phyloP scores from a whole-genome alignment of 164 flowering plant species.

The Aristolochia fimbriata region DNA sequence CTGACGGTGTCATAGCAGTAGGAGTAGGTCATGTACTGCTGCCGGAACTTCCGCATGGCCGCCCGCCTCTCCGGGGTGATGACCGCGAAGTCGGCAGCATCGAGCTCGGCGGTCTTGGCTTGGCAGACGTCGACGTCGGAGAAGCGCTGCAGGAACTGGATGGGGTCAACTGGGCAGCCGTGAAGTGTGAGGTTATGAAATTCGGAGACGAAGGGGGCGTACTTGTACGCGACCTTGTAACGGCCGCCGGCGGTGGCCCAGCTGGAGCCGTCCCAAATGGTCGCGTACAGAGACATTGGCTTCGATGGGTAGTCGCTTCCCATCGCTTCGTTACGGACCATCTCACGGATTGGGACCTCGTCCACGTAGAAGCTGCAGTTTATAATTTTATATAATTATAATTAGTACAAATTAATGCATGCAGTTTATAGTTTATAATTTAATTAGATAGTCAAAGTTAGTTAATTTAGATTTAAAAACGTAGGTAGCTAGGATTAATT shows the following conservation, averaged over 20 bases:
- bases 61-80: constrained; percentile 28
- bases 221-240: constrained; percentile 59
- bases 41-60: constrained; percentile 59
- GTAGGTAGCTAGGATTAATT: too few species aligned
- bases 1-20: constrained; percentile 72
- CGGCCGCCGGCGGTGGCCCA: constrained; percentile 94
- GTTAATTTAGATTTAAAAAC: too few species aligned
- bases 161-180: constrained; percentile 62
- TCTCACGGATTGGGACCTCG: constrained; percentile 75
- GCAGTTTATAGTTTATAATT: too few species aligned
- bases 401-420: too few species aligned
- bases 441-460: too few species aligned
- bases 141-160: constrained; percentile 26
- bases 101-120: constrained; percentile 15
- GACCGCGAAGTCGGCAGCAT: constrained; percentile 24
- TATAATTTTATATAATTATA: too few species aligned
- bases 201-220: constrained; percentile 67
- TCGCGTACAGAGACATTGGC: constrained; percentile 88
- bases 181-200: constrained; percentile 50
- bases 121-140: constrained; percentile 18
- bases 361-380: constrained; percentile 80
- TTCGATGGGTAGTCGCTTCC: constrained; percentile 82
- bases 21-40: constrained; percentile 70
- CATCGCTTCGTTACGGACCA: constrained; percentile 51
- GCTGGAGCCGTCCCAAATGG: constrained; percentile 90